phyloP scores from a whole-genome alignment of 805 yeast species.

The Metschnikowia amazonensis region DNA sequence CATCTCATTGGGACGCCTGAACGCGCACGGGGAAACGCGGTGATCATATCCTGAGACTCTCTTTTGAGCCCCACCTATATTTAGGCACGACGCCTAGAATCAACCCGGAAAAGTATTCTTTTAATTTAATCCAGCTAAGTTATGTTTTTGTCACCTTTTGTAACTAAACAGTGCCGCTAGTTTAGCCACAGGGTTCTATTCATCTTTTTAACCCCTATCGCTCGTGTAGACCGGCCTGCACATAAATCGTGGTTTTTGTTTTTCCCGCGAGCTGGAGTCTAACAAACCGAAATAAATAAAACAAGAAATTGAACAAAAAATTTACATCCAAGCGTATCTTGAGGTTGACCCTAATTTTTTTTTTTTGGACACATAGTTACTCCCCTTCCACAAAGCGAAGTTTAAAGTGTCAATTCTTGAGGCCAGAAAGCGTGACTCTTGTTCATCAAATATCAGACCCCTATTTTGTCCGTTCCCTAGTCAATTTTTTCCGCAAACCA shows the following conservation, averaged over 20 bases:
- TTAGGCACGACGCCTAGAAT: neutral
- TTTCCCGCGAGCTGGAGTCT: conserved; percentile 6
- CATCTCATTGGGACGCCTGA: neutral
- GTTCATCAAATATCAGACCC: neutral
- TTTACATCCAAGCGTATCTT: neutral
- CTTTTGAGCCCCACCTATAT: neutral
- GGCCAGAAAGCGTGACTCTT: neutral
- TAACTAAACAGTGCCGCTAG: neutral
- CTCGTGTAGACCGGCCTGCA: conserved; percentile 3
- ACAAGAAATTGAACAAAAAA: conserved; percentile 2
- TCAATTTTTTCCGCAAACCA: conserved; percentile 6
- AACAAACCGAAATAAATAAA: conserved; percentile 1
- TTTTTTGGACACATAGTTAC: neutral
- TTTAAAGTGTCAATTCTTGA: neutral
- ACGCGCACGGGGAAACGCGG: conserved; percentile 5
- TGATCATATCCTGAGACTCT: neutral
- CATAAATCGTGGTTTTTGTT: neutral
- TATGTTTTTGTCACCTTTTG: neutral
- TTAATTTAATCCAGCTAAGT: neutral
- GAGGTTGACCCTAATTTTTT: neutral
- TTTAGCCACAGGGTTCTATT: neutral
- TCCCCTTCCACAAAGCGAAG: neutral
- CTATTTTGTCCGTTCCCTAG: neutral
- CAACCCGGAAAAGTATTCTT: neutral
- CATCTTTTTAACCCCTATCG: conserved; percentile 4